Base-by-base conservation (phyloP, 176 grass and related monocot species). In the Raddia guianensis region DNA sequence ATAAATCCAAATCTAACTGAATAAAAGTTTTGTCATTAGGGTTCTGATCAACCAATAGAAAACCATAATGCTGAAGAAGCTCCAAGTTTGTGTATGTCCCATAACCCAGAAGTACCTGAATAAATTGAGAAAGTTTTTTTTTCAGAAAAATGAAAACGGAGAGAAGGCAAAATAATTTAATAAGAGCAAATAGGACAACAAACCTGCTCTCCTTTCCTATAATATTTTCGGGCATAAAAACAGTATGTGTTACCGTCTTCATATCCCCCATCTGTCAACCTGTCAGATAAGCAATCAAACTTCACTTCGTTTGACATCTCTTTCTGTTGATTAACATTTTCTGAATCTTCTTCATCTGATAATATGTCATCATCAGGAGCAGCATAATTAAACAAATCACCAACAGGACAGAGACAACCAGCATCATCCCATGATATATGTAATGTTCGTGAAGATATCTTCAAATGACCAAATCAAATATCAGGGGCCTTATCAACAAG, bases 311-410 rank as follows among this genome's bases (percentile, higher is more conserved):
- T 43, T 5, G 42, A 47, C 18, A 79, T 73, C 37, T 79, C 47
- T 32, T 44, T 83, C 66, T 82, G 40, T 12, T 77, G 57, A 13
- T n/a, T 81, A 87, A 72, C 78, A 75, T 63, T 70, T 73, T 10
- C 47, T 32, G 4, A 42, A 85, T 86, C 89, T 67, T 83, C 83
- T 8, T 80, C 80, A 42, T 82, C 85, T 11, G 13, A 54, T 45
- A 43, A 86, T 77, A 60, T 57, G 8, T 84, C 81, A 69, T 82
- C 85, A 61, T 87, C 74, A 82, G 96, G 96, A 72, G 90, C 92
- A 21, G 87, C 96, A 85, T 95, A 98, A 87, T 98, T 95, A 50
- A 98, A 98, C 75, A 98, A 93, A 84, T 98, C 96, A 75, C 92
- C 92, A 63, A 98, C 66, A 72, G 90, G 96, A 65, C 95, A 98